phyloP scores from a whole-genome alignment of 78 protist species.

The Polysphondylium violaceum region DNA sequence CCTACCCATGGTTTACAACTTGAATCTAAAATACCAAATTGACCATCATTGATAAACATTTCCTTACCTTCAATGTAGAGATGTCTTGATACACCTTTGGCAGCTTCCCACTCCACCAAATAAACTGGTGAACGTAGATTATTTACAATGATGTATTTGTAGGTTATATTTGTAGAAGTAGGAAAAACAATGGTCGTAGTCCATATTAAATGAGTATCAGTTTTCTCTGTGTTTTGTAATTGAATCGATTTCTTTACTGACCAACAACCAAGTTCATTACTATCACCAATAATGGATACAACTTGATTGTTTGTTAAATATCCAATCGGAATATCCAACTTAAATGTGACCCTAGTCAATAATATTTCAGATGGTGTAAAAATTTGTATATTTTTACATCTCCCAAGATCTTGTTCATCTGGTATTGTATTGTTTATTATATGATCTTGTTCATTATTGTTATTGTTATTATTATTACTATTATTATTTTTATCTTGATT shows the following conservation, averaged over 20 bases:
- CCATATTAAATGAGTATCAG: slow-evolving; percentile 70
- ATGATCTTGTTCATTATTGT: background rate
- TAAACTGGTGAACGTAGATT: background rate
- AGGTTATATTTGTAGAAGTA: slow-evolving; percentile 9
- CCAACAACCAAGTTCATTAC: slow-evolving; percentile 43
- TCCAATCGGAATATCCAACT: slow-evolving; percentile 31
- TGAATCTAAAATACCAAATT: slow-evolving; percentile 47
- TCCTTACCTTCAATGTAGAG: slow-evolving; percentile 54
- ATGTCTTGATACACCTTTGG: slow-evolving; percentile 19
- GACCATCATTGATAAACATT: slow-evolving; percentile 77
- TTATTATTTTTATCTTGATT: background rate
- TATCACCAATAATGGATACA: slow-evolving; percentile 47
- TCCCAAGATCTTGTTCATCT: background rate
- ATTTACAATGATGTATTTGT: slow-evolving; percentile 45
- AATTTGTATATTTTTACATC: background rate
- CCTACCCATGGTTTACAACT: slow-evolving; percentile 71
- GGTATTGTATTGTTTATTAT: background rate
- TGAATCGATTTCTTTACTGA: slow-evolving; percentile 21
- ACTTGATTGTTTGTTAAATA: slow-evolving; percentile 23
- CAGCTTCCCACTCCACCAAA: slow-evolving; percentile 67
- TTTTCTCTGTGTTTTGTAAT: slow-evolving; percentile 17
- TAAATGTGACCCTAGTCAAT: slow-evolving; percentile 65
- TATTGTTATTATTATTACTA: background rate
- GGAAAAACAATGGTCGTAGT: slow-evolving; percentile 33
- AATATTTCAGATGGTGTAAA: slow-evolving; percentile 24